Evolutionary conservation across 495 filamentous ascomycete genomes (phyloP).

Genomic region (Penicillium daleae): DNA sequence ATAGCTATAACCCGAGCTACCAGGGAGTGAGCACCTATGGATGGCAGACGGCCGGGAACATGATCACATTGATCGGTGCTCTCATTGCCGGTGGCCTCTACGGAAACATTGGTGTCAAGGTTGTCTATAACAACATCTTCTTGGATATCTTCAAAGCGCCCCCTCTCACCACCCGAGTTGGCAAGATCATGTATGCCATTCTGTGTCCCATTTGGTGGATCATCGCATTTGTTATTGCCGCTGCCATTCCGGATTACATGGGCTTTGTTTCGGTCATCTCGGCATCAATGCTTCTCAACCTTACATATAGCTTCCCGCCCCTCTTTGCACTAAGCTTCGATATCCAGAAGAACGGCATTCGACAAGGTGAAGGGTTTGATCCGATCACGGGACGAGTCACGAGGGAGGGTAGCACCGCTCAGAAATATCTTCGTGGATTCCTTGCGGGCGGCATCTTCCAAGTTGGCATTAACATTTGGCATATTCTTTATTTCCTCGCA

Average conservation of each 20-base stretch:
- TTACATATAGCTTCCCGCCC: constrained; percentile 54
- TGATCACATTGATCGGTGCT: constrained; percentile 52
- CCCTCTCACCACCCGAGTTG: constrained; percentile 47
- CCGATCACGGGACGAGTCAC: constrained; percentile 42
- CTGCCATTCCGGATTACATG: constrained; percentile 55
- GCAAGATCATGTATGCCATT: constrained; percentile 57
- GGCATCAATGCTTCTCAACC: constrained; percentile 51
- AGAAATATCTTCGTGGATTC: constrained; percentile 48
- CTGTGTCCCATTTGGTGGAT: constrained; percentile 62
- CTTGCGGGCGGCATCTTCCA: constrained; percentile 33
- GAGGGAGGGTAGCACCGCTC: constrained; percentile 34
- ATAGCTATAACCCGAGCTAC: constrained; percentile 53
- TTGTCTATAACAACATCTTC: constrained; percentile 63
- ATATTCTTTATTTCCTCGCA: constrained; percentile 43
- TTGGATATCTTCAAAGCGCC: constrained; percentile 58
- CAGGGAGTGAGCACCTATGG: constrained; percentile 50
- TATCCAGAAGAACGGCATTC: constrained; percentile 49
- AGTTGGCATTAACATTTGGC: constrained; percentile 42
- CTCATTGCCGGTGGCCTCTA: constrained; percentile 61
- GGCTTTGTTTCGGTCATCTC: constrained; percentile 52
- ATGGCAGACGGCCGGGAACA: constrained; percentile 60
- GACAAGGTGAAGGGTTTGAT: constrained; percentile 48
- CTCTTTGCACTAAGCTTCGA: constrained; percentile 49
- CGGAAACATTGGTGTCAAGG: constrained; percentile 69
- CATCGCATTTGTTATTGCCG: constrained; percentile 58